Percentiles rank a stretch among this genome's conserved stretches.
These are phyloP conservation scores for Leptographium lundbergii DNA, from an alignment of 2,329 filamentous ascomycete genomes.

Conservation along the genomic window DNA sequence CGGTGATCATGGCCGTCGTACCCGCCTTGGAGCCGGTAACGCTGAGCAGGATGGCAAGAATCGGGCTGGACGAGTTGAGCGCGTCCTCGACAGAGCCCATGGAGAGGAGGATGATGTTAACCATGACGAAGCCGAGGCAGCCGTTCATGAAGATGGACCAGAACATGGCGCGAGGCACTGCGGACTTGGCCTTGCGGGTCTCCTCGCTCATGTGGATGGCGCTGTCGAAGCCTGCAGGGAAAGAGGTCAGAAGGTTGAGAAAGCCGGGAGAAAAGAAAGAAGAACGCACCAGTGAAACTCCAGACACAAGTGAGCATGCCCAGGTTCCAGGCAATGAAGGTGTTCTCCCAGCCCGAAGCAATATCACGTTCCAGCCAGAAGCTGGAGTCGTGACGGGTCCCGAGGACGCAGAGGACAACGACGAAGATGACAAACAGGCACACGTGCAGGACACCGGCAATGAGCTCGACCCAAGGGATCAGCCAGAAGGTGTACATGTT, in stretches of 20 bases:
- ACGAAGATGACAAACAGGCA: conserved; percentile 23
- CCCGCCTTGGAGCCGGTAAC: conserved; percentile 25
- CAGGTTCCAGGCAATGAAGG: conserved; percentile 18
- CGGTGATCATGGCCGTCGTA: conserved; percentile 25
- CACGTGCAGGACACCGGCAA: conserved; percentile 19
- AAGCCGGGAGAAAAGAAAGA: background rate
- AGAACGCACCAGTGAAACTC: conserved; percentile 15
- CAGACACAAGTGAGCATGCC: conserved; percentile 22
- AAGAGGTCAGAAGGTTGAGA: background rate
- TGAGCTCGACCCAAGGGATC: conserved; percentile 25
- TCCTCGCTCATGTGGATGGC: conserved; percentile 35
- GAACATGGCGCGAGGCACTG: conserved; percentile 31
- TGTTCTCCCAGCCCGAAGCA: conserved; percentile 18
- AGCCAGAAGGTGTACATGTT: conserved; percentile 23
- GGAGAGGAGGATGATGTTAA: conserved; percentile 28
- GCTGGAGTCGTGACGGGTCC: conserved; percentile 18
- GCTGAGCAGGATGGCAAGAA: conserved; percentile 24
- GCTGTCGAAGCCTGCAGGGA: conserved; percentile 25
- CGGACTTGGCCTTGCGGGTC: conserved; percentile 28
- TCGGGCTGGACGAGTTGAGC: conserved; percentile 22
- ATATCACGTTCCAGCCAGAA: conserved; percentile 18
- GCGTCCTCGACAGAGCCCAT: conserved; percentile 25
- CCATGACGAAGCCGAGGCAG: conserved; percentile 25
- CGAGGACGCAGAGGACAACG: conserved; percentile 19
- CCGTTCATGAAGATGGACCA: conserved; percentile 30